A percentile compares a stretch with the other conserved stretches of the same genome.
Evolutionary conservation across 2,329 filamentous ascomycete species (phyloP).

Genomic region (Zymoseptoria brevis): DNA sequence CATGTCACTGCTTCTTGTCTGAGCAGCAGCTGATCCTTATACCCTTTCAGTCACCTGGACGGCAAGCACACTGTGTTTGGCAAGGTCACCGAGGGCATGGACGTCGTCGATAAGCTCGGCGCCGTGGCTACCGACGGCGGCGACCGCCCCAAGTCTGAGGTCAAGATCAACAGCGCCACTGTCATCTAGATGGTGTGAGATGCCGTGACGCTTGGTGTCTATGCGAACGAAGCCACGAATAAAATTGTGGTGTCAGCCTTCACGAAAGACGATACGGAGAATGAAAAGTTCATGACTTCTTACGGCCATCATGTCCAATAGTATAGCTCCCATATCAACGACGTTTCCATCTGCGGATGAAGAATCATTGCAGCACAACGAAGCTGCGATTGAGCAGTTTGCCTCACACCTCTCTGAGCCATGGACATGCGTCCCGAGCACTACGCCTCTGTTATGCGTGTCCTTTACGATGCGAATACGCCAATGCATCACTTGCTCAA

Average conservation of each 20-base stretch:
- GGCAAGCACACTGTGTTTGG: slow-evolving; percentile 95
- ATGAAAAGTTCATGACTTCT: background rate
- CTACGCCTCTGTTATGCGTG: background rate
- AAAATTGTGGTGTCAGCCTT: background rate
- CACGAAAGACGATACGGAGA: background rate
- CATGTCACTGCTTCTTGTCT: slow-evolving; percentile 49
- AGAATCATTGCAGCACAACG: background rate
- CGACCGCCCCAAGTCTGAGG: slow-evolving; percentile 70
- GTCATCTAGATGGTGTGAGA: slow-evolving; percentile 14
- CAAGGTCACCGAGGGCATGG: slow-evolving; percentile 78
- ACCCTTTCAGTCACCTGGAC: slow-evolving; percentile 69
- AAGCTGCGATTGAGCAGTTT: too few species aligned
- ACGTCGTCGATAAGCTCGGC: slow-evolving; percentile 84
- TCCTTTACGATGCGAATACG: background rate
- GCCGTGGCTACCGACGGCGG: slow-evolving; percentile 71
- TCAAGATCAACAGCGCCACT: slow-evolving; percentile 54
- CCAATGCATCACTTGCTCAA: slow-evolving; percentile 1
- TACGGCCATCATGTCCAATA: background rate
- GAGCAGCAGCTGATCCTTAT: slow-evolving; percentile 68
- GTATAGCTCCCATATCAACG: background rate
- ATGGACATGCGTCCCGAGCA: background rate
- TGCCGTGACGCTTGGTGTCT: background rate
- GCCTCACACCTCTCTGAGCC: too few species aligned
- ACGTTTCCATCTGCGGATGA: background rate
- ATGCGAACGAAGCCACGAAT: background rate